Percentiles rank a stretch among this genome's conserved stretches.
phyloP scores from a whole-genome alignment of 345 rosid species.

The Acer negundo region DNA sequence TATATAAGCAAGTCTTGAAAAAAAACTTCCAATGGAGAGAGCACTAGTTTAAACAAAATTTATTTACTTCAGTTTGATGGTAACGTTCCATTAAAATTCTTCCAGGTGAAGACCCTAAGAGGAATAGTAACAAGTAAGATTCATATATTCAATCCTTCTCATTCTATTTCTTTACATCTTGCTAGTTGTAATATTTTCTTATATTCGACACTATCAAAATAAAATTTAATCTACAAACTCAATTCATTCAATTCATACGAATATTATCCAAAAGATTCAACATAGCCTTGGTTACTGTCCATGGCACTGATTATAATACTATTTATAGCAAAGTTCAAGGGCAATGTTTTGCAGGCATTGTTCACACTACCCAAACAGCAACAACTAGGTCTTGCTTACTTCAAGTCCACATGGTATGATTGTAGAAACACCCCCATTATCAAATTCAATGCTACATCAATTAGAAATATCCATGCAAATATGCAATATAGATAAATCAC shows the following conservation, averaged over 20 bases:
- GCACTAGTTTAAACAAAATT: too few relatives aligned
- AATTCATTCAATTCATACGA: not conserved
- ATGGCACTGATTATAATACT: not conserved
- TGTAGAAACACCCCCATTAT: not conserved
- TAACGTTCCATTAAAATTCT: too few relatives aligned
- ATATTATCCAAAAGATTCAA: not conserved
- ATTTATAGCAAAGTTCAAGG: not conserved
- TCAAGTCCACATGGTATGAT: not conserved
- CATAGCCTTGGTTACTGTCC: not conserved
- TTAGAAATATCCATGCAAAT: not conserved
- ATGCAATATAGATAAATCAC: not conserved
- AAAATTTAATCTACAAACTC: not conserved
- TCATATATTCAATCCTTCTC: not conserved
- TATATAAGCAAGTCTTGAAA: not conserved
- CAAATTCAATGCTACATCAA: slow-evolving; percentile 9
- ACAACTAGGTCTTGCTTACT: not conserved
- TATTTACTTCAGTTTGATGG: not conserved
- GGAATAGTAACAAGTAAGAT: not conserved
- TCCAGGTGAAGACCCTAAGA: not conserved
- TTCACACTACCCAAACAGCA: not conserved
- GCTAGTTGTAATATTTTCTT: not conserved
- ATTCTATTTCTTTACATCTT: not conserved
- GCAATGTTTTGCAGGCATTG: not conserved
- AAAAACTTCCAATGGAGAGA: not conserved
- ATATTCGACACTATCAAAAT: not conserved